A percentile compares a stretch with the other conserved stretches of the same genome.
phyloP scores from a whole-genome alignment of 106 monocot genomes.

The Triglochin maritima region DNA sequence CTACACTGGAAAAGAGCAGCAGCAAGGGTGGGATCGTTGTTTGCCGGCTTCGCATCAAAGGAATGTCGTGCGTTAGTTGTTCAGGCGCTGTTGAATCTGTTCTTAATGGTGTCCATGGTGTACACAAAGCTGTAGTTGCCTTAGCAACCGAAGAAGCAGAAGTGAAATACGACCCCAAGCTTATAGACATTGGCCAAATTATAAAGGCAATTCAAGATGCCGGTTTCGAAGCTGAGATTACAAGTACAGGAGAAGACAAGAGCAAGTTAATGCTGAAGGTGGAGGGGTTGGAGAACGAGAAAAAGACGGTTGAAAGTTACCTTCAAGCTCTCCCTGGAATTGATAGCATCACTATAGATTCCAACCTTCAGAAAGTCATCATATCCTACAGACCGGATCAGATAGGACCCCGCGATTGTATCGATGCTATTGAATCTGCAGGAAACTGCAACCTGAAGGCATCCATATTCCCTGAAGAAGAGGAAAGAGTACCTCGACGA shows the following conservation, averaged over 20 bases:
- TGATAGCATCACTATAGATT: constrained; percentile 37
- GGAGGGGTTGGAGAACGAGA: constrained; percentile 37
- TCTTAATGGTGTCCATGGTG: constrained; percentile 48
- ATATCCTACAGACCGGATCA: constrained; percentile 69
- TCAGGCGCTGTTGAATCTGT: constrained; percentile 61
- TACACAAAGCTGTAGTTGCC: constrained; percentile 59
- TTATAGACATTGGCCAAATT: constrained; percentile 30
- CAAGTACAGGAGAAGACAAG: constrained; percentile 60
- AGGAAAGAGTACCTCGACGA: constrained; percentile 30
- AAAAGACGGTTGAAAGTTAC: constrained; percentile 48
- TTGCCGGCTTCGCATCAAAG: constrained; percentile 67
- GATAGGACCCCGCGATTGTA: constrained; percentile 68
- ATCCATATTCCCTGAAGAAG: constrained; percentile 57
- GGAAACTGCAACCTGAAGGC: constrained; percentile 35
- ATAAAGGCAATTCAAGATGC: constrained; percentile 45
- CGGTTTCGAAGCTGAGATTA: constrained; percentile 69
- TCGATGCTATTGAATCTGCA: constrained; percentile 62
- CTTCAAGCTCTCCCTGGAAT: constrained; percentile 70
- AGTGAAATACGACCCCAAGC: constrained; percentile 53
- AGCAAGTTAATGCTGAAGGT: constrained; percentile 57
- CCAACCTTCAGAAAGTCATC: constrained; percentile 38
- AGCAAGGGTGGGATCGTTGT: constrained; percentile 29
- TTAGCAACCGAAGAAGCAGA: constrained; percentile 88
- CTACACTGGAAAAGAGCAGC: constrained; percentile 35
- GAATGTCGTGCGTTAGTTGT: constrained; percentile 87